phyloP scores from a whole-genome alignment of 805 yeast genomes.

The Suhomyces kilbournensis region DNA sequence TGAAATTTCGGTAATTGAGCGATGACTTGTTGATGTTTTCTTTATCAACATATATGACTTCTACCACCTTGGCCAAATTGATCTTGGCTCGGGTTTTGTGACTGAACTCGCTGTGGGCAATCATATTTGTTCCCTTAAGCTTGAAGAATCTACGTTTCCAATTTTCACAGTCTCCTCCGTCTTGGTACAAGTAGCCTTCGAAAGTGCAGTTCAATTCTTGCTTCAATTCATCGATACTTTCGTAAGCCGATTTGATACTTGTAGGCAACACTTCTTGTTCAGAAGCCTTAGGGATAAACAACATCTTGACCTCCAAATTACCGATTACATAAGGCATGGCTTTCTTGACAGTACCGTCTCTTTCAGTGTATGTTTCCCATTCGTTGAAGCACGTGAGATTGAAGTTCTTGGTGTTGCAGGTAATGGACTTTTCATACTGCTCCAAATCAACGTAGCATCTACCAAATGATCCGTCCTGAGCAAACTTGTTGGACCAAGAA shows the following conservation, averaged over 20 bases:
- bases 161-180: constrained; percentile 82
- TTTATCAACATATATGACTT: constrained; percentile 45
- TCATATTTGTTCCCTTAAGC: constrained; percentile 65
- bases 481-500: constrained; percentile 61
- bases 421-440: constrained; percentile 53
- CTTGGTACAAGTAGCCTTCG: constrained; percentile 80
- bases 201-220: constrained; percentile 23
- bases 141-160: constrained; percentile 76
- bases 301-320: constrained; percentile 63
- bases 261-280: constrained; percentile 64
- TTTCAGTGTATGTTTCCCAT: constrained; percentile 53
- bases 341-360: constrained; percentile 25
- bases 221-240: constrained; percentile 30
- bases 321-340: constrained; percentile 60
- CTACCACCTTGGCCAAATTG: constrained; percentile 66
- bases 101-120: constrained; percentile 72
- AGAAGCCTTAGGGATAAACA: constrained; percentile 64
- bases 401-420: constrained; percentile 50
- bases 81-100: constrained; percentile 72
- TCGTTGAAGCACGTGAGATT: constrained; percentile 71
- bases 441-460: constrained; percentile 66
- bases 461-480: constrained; percentile 88
- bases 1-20: constrained; percentile 53
- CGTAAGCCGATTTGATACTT: constrained; percentile 52
- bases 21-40: constrained; percentile 27